Conservation (phyloP, 1,284 basidiomycete species). For the Sporisorium graminicola region DNA sequence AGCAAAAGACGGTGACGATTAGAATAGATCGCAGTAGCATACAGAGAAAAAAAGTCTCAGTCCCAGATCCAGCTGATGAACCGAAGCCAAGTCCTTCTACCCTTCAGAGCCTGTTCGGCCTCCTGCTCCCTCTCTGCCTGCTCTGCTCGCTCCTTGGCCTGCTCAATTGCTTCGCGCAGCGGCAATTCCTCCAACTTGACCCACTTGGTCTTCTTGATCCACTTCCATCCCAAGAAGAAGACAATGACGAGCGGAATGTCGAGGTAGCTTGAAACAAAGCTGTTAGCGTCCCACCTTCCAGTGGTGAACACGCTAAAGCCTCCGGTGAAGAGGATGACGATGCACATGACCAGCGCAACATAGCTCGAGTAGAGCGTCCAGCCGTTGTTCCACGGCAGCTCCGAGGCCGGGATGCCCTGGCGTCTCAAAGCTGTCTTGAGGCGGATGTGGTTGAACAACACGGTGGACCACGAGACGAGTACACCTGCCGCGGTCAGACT, state of each 20-base stretch:
- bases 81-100: constrained; percentile 20
- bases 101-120: constrained; percentile 23
- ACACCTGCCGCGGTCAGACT: constrained; percentile 78
- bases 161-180: constrained; percentile 27
- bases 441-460: constrained; percentile 80
- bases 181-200: constrained; percentile 31
- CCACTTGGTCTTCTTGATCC: constrained; percentile 42
- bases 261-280: constrained; percentile 85
- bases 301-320: constrained; percentile 70
- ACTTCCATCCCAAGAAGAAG: constrained; percentile 74
- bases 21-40: background rate
- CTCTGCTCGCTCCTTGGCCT: constrained; percentile 19
- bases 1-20: background rate
- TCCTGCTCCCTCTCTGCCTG: constrained; percentile 21
- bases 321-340: constrained; percentile 54
- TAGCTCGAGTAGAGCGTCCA: constrained; percentile 66
- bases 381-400: constrained; percentile 69
- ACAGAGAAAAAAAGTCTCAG: constrained; percentile 1
- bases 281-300: constrained; percentile 70
- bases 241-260: constrained; percentile 81
- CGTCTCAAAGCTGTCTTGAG: constrained; percentile 77
- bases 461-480: constrained; percentile 85
- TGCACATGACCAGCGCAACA: constrained; percentile 30
- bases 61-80: constrained; percentile 49
- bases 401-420: constrained; percentile 75